Evolutionary conservation across 208 protist species (phyloP), one percentile per base, ranked within the genome.

Genomic region (Leishmania mexicana): DNA sequence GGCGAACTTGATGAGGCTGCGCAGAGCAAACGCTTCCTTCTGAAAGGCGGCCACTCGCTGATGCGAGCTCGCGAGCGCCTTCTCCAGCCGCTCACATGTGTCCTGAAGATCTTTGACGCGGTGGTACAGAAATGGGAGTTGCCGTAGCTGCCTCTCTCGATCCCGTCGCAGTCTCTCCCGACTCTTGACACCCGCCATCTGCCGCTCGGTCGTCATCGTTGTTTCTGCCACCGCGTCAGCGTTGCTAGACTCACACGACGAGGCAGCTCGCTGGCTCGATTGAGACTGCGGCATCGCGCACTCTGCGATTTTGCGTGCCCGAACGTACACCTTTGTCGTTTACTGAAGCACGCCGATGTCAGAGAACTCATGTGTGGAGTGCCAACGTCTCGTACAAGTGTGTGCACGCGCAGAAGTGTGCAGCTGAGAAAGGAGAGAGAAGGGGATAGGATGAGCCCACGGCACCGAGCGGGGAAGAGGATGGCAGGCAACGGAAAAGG

Each of bases 1-100:
- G 3, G 45, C 42, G 28, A 93, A 67, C 47, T 89, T 81, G 5
- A 95, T 65, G 68, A 93, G 85, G 17, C 42, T 85, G 42, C 85
- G 88, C 42, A 94, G 81, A 15, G 88, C 74, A 11, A 79, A 75
- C 38, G 85, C 74, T 70, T 95, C 92, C 31, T 94, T 83, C 54
- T 82, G 85, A 40, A 89, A 89, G 11, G 70, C 85, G 38, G 64
- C 67, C 54, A 86, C 68, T 31, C 80, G 82, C 40, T 84, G 82
- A n/a, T 76, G 87, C 49, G 84, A 80, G 51, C 78, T 74, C 3
- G 81, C 85, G 8, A 90, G 79, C 38, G 89, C 84, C n/a, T 82
- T 80, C 58, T 88, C 89, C 28, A 91, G 80, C 13, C 82, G 65
- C 58, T 81, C 83, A 40, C 81, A 82, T 17, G 77, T 78, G 8